phyloP scores from a whole-genome alignment of 2,329 filamentous ascomycete genomes.

The Ilyonectria mors-panacis region DNA sequence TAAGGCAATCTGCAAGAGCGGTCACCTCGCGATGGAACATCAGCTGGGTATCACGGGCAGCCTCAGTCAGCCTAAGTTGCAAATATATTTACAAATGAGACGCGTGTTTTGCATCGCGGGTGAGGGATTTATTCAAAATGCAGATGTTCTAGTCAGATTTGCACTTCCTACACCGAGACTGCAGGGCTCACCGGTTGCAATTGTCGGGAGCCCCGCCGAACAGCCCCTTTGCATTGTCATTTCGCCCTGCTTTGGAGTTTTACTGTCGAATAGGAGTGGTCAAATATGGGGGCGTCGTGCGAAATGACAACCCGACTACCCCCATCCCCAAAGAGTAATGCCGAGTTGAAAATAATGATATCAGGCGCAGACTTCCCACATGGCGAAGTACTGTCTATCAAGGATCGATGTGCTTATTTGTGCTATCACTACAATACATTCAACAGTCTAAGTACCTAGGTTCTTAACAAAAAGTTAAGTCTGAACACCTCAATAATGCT shows the following conservation, averaged over 20 bases:
- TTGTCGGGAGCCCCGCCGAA: background rate
- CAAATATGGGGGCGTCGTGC: no score
- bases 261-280: background rate
- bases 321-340: background rate
- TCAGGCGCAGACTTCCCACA: background rate
- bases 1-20: background rate
- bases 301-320: background rate
- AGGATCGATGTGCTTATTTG: no score
- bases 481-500: no score
- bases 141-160: background rate
- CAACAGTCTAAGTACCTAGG: no score
- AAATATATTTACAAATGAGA: background rate
- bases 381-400: background rate
- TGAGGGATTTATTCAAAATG: conserved; percentile 1
- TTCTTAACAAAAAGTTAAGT: no score
- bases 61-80: background rate
- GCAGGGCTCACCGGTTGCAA: background rate
- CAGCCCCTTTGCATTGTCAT: background rate
- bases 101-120: no score
- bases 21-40: background rate
- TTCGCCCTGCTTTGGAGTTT: background rate
- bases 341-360: background rate
- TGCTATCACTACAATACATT: no score
- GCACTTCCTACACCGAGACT: background rate
- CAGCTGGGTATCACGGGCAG: background rate